A percentile compares a stretch with the other conserved stretches of the same genome.
Evolutionary conservation across 495 filamentous ascomycete genomes (phyloP).

Genomic region (Halenospora varia): DNA sequence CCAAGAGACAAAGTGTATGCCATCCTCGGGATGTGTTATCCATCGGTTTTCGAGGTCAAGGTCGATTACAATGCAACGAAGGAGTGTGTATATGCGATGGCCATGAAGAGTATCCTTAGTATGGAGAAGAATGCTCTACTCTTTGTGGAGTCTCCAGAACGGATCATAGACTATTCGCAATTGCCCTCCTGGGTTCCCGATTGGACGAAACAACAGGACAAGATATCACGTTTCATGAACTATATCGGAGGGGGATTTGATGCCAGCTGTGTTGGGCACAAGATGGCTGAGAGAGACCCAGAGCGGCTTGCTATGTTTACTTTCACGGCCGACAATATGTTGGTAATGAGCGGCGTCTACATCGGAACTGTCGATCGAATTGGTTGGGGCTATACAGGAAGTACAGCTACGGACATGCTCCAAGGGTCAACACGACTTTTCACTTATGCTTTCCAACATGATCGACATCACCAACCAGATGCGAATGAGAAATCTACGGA

Average conservation of each 20-base stretch:
- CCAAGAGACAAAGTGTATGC: slow-evolving; percentile 10
- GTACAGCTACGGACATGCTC: not conserved
- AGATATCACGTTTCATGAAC: not conserved
- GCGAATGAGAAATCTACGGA: not conserved
- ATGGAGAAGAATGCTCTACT: not conserved
- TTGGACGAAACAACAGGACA: not conserved
- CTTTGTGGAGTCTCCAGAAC: not conserved
- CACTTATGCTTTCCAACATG: not conserved
- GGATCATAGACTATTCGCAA: not conserved
- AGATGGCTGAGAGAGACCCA: not conserved
- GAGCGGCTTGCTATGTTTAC: not conserved
- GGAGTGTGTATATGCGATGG: not conserved
- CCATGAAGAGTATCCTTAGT: not conserved
- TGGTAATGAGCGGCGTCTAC: not conserved
- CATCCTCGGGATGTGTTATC: not conserved
- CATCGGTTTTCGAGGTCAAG: not conserved
- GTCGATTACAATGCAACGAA: not conserved
- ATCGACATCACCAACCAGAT: not conserved
- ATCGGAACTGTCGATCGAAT: not conserved
- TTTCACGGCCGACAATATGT: not conserved
- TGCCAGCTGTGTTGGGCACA: not conserved
- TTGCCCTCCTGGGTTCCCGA: slow-evolving; percentile 1
- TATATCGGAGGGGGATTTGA: not conserved
- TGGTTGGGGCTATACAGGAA: not conserved
- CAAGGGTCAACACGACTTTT: not conserved